Evolutionary conservation across 495 filamentous ascomycete genomes (phyloP).

Genomic region (Tuber calosporum): DNA sequence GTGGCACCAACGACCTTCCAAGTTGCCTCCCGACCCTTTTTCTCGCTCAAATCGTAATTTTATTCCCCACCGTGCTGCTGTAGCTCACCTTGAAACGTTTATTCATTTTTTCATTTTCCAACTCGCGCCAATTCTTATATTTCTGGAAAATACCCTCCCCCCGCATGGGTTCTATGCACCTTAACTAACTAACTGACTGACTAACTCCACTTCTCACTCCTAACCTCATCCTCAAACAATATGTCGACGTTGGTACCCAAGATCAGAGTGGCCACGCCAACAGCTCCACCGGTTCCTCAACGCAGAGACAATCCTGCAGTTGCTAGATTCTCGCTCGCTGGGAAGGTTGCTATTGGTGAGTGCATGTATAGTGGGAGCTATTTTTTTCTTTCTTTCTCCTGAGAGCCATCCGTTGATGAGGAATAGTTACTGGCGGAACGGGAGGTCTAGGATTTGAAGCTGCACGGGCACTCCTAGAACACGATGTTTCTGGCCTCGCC

Average conservation of each 20-base stretch:
- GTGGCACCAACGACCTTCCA: neutral
- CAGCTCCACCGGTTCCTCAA: constrained; percentile 10
- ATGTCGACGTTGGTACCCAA: constrained; percentile 18
- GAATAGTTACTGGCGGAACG: constrained; percentile 59
- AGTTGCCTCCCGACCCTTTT: neutral
- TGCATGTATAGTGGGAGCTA: neutral
- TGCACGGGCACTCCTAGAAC: constrained; percentile 62
- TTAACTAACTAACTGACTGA: neutral
- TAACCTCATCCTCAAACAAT: neutral
- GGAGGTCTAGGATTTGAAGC: constrained; percentile 58
- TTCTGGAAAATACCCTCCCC: neutral
- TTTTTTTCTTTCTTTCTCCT: neutral
- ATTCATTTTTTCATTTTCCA: neutral
- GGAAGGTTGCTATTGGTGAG: constrained; percentile 24
- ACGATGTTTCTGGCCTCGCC: constrained; percentile 55
- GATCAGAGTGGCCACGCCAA: constrained; percentile 19
- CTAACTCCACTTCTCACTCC: constrained; percentile 1
- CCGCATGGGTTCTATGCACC: neutral
- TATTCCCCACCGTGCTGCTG: neutral
- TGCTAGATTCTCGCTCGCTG: constrained; percentile 21
- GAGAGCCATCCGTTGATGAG: neutral
- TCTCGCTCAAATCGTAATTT: constrained; percentile 1
- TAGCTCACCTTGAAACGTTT: neutral
- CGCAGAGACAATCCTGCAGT: constrained; percentile 18
- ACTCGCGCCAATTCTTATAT: constrained; percentile 4